Conservation (phyloP, 352 stramenopile species). For the Globisporangium lucens region DNA sequence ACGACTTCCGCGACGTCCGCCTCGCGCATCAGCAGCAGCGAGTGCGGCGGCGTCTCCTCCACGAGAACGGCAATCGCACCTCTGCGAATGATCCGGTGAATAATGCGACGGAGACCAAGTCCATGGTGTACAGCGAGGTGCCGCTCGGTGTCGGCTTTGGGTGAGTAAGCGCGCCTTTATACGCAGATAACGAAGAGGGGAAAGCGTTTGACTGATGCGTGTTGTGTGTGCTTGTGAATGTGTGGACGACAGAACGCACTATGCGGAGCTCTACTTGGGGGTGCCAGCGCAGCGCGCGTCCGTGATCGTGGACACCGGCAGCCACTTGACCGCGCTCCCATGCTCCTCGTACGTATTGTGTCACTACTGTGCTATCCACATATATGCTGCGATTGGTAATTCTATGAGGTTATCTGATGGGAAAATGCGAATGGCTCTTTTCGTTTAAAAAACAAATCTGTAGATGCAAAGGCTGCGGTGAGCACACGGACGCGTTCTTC, state of each 20-base stretch:
- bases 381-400: neutral
- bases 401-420: neutral
- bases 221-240: conserved; percentile 5
- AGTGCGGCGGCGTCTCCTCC: conserved; percentile 35
- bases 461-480: conserved; percentile 61
- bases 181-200: neutral
- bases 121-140: conserved; percentile 55
- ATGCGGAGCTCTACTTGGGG: conserved; percentile 79
- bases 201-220: neutral
- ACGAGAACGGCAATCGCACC: conserved; percentile 8
- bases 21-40: conserved; percentile 44
- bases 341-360: conserved; percentile 42
- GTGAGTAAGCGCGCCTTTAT: conserved; percentile 21
- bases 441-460: neutral
- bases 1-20: conserved; percentile 18
- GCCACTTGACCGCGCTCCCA: conserved; percentile 73
- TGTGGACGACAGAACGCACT: conserved; percentile 58
- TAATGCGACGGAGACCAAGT: neutral
- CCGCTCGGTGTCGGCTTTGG: conserved; percentile 66
- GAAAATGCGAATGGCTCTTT: neutral
- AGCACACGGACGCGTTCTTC: conserved; percentile 73
- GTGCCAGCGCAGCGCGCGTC: conserved; percentile 79
- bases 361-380: neutral
- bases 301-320: conserved; percentile 83
- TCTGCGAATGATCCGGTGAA: conserved; percentile 11